These are phyloP conservation scores for Punica granatum DNA, from an alignment of 345 rosid genomes.

Conservation along the genomic window DNA sequence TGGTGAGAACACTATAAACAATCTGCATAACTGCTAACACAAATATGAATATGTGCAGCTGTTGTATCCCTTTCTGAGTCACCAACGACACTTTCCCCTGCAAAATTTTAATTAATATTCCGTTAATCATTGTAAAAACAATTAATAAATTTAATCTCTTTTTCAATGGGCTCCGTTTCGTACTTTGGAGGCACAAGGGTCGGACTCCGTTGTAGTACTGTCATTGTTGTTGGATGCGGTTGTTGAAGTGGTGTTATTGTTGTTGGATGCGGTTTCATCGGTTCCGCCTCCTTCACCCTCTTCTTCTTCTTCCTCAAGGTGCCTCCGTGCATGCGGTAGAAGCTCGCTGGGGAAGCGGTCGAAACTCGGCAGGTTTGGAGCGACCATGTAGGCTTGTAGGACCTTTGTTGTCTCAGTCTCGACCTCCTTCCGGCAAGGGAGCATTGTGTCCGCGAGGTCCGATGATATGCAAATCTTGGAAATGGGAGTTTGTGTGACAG, in stretches of 20 bases:
- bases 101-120: background rate
- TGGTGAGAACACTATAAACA: slow-evolving; percentile 43
- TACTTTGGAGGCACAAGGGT: slow-evolving; percentile 6
- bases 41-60: slow-evolving; percentile 51
- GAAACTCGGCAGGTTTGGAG: background rate
- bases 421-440: slow-evolving; percentile 37
- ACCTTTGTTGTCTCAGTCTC: background rate
- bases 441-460: slow-evolving; percentile 38
- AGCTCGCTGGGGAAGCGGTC: background rate
- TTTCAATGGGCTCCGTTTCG: no score
- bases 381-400: background rate
- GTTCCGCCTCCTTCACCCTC: background rate
- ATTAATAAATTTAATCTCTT: no score
- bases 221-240: background rate
- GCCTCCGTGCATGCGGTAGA: background rate
- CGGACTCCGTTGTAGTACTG: background rate
- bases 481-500: slow-evolving; percentile 33
- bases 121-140: no score
- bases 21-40: slow-evolving; percentile 65
- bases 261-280: background rate
- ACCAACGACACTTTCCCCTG: slow-evolving; percentile 54
- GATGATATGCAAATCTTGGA: slow-evolving; percentile 51
- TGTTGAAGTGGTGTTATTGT: background rate
- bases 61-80: slow-evolving; percentile 49
- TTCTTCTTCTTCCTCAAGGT: background rate